Base-by-base conservation (phyloP, 176 grass and related monocot genomes). In the Phyllostachys edulis region DNA sequence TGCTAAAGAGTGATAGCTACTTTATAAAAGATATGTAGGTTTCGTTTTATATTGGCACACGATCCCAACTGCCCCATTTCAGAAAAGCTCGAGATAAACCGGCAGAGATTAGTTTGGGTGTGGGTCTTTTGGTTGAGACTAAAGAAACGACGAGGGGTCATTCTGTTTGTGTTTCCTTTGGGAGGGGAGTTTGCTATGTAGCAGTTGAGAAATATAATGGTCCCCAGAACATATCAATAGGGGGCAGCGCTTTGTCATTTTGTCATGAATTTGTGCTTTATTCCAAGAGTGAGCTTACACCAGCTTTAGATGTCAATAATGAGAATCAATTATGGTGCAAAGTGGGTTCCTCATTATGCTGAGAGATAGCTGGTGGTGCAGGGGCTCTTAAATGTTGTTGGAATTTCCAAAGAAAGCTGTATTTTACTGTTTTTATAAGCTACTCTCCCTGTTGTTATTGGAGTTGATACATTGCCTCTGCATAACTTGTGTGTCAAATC, bases 111-210 rank as follows among this genome's bases (percentile, higher is more conserved):
- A 60, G 49, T 70, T 60, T 80, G 46, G 10, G 64, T 71, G 69
- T 1, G 21, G 71, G 50, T 55, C 66, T 86, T 78, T 80, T 20
- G 71, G 80, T 62, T 77, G 60, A 34, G 65, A 46, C 79, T 80
- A 85, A 67, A 73, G 83, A 76, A 49, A 88, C 87, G 64, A 86
- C 82, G 77, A 45, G 73, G 64, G n/a, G 26, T 56, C 78, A 86
- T 72, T 78, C 79, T 89, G 90, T 74, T 78, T 6, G 60, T 38
- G 50, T 74, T 75, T 79, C 81, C 20, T 81, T 76, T 80, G 63
- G 60, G 63, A 61, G 49, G 76, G 72, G 38, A 16, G 73, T 20
- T 90, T 79, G 67, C 39, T 62, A 12, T 68, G 83, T 69, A 64
- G 80, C 54, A 81, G 84, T 92, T 85, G 75, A 84, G 52, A 63